Percentiles rank a stretch among this genome's conserved stretches.
These are phyloP conservation scores for Gaertneriomyces semiglobifer DNA, from an alignment of 192 early-diverging fungal genomes.

Conservation along the genomic window DNA sequence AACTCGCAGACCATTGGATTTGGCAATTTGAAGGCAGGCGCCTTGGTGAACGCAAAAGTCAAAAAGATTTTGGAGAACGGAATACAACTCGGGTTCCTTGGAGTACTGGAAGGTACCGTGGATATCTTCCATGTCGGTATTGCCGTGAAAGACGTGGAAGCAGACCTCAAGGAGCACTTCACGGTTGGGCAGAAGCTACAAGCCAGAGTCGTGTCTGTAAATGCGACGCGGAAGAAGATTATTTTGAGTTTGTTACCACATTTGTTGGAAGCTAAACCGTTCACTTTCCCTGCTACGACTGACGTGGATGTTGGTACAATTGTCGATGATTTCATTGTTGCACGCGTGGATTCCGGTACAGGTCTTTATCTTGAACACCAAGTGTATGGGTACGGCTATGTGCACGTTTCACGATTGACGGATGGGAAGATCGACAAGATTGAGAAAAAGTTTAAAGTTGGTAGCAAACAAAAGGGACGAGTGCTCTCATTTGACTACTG, in stretches of 20 bases:
- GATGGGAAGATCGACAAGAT: conserved; percentile 61
- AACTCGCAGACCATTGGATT: conserved; percentile 56
- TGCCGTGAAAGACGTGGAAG: conserved; percentile 27
- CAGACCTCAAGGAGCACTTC: conserved; percentile 53
- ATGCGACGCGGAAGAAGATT: conserved; percentile 34
- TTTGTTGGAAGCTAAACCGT: conserved; percentile 3
- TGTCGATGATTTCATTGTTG: conserved; percentile 60
- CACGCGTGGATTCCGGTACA: conserved; percentile 54
- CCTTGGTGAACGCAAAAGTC: conserved; percentile 65
- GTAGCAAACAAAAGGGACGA: conserved; percentile 69
- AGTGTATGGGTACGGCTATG: conserved; percentile 44
- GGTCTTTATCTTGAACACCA: conserved; percentile 66
- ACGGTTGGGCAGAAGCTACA: conserved; percentile 60
- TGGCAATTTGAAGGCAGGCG: conserved; percentile 78
- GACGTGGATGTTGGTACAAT: conserved; percentile 69
- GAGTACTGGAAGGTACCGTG: conserved; percentile 75
- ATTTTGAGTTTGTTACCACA: conserved; percentile 32
- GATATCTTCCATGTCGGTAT: conserved; percentile 54
- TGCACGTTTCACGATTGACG: conserved; percentile 67
- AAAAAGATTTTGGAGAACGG: conserved; percentile 64
- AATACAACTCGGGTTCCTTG: conserved; percentile 70
- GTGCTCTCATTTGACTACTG: conserved; percentile 76
- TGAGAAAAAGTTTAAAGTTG: conserved; percentile 56
- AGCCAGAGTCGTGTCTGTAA: conserved; percentile 73
- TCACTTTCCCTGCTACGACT: conserved; percentile 4